phyloP scores from a whole-genome alignment of 2,329 filamentous ascomycete genomes.

The Mycogone perniciosa region DNA sequence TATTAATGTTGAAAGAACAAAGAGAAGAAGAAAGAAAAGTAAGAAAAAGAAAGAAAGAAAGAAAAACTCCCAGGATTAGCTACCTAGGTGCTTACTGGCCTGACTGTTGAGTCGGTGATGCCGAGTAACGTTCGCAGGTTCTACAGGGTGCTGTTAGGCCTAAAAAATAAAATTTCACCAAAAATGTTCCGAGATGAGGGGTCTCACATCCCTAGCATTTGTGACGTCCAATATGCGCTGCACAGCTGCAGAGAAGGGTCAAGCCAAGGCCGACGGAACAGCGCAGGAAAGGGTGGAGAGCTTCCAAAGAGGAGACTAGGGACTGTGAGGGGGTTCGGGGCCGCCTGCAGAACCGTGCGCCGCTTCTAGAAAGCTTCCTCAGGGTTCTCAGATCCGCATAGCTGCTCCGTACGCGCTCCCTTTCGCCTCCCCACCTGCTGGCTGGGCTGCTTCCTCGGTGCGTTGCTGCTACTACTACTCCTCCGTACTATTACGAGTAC shows the following conservation, averaged over 20 bases:
- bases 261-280: conserved; percentile 8
- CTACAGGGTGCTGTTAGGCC: too few species aligned
- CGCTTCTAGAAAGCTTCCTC: conserved; percentile 17
- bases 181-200: too few species aligned
- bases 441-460: not conserved
- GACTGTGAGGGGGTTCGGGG: conserved; percentile 2
- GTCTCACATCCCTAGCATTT: too few species aligned
- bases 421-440: too few species aligned
- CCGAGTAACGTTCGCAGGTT: too few species aligned
- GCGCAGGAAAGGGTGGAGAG: conserved; percentile 5
- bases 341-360: conserved; percentile 15
- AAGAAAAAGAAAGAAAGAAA: not conserved
- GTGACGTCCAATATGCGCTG: not conserved
- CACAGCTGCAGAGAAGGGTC: not conserved
- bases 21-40: not conserved
- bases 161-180: too few species aligned
- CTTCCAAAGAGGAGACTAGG: too few species aligned
- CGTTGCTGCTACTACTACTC: not conserved
- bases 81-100: not conserved
- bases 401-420: too few species aligned
- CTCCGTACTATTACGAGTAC: too few species aligned
- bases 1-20: not conserved
- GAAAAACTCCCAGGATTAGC: not conserved
- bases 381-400: not conserved
- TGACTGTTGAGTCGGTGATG: not conserved